Evolutionary conservation across 352 stramenopile species (phyloP), one percentile per base, ranked within the genome.

Genomic region (Globisporangium canariense): DNA sequence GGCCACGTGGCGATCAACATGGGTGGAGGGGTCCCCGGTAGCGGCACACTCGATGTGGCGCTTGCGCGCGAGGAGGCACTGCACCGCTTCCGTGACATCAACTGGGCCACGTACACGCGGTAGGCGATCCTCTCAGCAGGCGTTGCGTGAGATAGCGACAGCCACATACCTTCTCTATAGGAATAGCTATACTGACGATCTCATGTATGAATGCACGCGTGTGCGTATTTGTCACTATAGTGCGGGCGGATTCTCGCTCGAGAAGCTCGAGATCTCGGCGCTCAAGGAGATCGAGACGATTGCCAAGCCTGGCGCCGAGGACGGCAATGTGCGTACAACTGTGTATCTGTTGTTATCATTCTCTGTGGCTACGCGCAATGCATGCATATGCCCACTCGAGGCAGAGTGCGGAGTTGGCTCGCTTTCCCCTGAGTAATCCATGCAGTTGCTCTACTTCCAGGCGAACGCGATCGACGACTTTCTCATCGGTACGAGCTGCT

Each of bases 21-120:
- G 62, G 59, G 71, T 22, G 74, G 70, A 57, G 80, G 63, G 62
- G 67, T 57, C 3, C 14, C 28, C 14, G 34, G 34, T 9, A 20
- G 58, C 45, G 75, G 73, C 22, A 74, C 79, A 58, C 73, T 95
- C 32, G 87, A 96, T 61, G 85, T 93, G 46, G 81, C 69, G 43
- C 65, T 93, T 13, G 82, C 83, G 25, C 73, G 87, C 22, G 87
- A 96, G 69, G 86, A 96, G 70, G 87, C 87, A 64, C 72, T 96
- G 54, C 76, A 91, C 64, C 86, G 86, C 66, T 96, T 96, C 74
- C 83, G 87, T 57, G 87, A 95, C 68, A 96, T 96, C 68, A 96
- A 96, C 70, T 96, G 87, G 87, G 85, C 81, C 58, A 93, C 85
- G 22, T 96, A 96, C 74, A 93, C 87, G 61, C 85, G 87, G 85